A percentile compares a stretch with the other conserved stretches of the same genome.
phyloP scores from a whole-genome alignment of 805 yeast genomes.

The Metschnikowia kofuensis region DNA sequence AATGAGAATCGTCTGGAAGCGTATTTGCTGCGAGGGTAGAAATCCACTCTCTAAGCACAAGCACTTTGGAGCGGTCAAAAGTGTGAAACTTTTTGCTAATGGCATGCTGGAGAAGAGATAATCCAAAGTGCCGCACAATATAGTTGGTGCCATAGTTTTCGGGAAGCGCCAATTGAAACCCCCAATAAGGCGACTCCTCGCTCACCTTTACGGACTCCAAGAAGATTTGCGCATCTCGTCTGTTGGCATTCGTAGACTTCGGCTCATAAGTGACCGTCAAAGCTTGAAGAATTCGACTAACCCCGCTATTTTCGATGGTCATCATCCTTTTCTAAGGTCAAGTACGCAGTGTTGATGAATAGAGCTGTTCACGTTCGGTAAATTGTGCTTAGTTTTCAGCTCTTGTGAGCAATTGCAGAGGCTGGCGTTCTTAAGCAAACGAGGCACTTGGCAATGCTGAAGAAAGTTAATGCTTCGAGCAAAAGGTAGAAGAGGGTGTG shows the following conservation, averaged over 20 bases:
- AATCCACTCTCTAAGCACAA: constrained; percentile 80
- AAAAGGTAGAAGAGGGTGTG: too few species aligned
- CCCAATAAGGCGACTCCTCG: constrained; percentile 89
- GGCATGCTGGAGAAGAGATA: constrained; percentile 73
- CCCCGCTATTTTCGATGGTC: constrained; percentile 65
- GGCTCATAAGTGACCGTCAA: constrained; percentile 71
- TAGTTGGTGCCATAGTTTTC: constrained; percentile 55
- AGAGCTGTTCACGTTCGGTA: too few species aligned
- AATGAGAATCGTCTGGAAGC: constrained; percentile 74
- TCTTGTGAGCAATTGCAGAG: neutral
- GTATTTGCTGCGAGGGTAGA: constrained; percentile 69
- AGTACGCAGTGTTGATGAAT: neutral
- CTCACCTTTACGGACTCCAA: constrained; percentile 73
- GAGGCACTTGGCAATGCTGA: too few species aligned
- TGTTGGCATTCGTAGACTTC: constrained; percentile 53
- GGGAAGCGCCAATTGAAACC: constrained; percentile 75
- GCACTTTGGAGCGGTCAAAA: constrained; percentile 51
- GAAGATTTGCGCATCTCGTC: constrained; percentile 57
- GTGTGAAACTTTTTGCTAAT: constrained; percentile 57
- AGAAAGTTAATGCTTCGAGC: too few species aligned
- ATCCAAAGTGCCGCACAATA: constrained; percentile 86
- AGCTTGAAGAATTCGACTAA: constrained; percentile 73
- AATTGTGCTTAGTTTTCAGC: too few species aligned
- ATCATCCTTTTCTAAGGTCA: neutral
- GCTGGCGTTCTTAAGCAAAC: too few species aligned